Evolutionary conservation across 305 asterid species (phyloP).

Genomic region (Fraxinus baroniana): DNA sequence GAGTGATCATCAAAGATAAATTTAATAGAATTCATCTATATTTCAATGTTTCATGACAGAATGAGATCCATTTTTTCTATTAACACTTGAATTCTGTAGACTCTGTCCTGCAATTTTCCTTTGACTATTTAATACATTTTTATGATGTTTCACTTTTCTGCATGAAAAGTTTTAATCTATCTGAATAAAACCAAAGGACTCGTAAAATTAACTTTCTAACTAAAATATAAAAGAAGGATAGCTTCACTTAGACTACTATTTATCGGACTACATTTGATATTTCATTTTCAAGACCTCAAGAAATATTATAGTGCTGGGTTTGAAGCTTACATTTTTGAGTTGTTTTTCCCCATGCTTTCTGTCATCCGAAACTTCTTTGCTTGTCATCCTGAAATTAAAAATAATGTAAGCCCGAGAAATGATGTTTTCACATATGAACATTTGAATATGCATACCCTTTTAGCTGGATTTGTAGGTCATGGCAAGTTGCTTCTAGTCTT

Average conservation of each 20-base stretch:
- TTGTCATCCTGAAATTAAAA: slow-evolving; percentile 41
- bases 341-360: slow-evolving; percentile 34
- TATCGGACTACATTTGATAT: background rate
- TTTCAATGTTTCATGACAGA: background rate
- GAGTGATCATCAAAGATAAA: background rate
- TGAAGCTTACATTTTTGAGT: slow-evolving; percentile 58
- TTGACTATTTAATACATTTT: background rate
- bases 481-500: slow-evolving; percentile 34
- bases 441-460: slow-evolving; percentile 43
- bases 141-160: background rate
- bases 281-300: background rate
- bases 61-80: background rate
- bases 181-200: background rate
- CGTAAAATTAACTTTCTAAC: background rate
- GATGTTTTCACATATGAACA: slow-evolving; percentile 14
- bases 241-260: background rate
- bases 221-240: background rate
- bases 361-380: slow-evolving; percentile 32
- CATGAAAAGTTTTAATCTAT: background rate
- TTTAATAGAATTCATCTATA: background rate
- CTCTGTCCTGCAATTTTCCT: background rate
- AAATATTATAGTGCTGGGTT: background rate
- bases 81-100: background rate
- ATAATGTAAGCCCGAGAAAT: slow-evolving; percentile 12
- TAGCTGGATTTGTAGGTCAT: slow-evolving; percentile 35